Evolutionary conservation across 2,329 filamentous ascomycete genomes (phyloP).

Genomic region (Piedraia hortae): DNA sequence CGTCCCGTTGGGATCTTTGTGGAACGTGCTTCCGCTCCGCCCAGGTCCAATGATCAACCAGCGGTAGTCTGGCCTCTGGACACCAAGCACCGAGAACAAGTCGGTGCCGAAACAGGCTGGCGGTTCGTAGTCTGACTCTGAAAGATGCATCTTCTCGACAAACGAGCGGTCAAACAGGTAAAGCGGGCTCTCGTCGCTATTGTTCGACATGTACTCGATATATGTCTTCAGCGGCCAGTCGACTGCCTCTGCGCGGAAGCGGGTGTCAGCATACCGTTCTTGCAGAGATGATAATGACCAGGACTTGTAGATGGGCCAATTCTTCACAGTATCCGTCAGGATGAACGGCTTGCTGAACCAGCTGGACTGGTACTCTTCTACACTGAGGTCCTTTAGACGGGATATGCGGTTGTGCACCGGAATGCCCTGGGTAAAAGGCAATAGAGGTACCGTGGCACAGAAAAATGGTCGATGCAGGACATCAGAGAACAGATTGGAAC

Average conservation of each 20-base stretch:
- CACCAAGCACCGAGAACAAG: slow-evolving; percentile 50
- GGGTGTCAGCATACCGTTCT: slow-evolving; percentile 32
- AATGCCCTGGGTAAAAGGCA: slow-evolving; percentile 40
- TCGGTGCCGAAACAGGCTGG: slow-evolving; percentile 70
- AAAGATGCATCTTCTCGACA: slow-evolving; percentile 56
- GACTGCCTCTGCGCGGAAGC: slow-evolving; percentile 74
- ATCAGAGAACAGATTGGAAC: slow-evolving; percentile 64
- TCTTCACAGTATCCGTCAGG: slow-evolving; percentile 50
- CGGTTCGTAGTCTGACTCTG: slow-evolving; percentile 41
- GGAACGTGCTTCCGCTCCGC: slow-evolving; percentile 75
- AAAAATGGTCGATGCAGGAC: slow-evolving; percentile 71
- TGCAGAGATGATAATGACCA: slow-evolving; percentile 50
- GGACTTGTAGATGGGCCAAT: slow-evolving; percentile 48
- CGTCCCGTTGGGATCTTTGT: slow-evolving; percentile 49
- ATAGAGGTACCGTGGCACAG: slow-evolving; percentile 48
- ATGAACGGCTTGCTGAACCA: slow-evolving; percentile 74
- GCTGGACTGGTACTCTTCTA: slow-evolving; percentile 41
- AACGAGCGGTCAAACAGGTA: slow-evolving; percentile 82
- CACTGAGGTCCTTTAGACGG: slow-evolving; percentile 38
- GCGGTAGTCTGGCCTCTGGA: slow-evolving; percentile 57
- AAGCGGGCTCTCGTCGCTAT: slow-evolving; percentile 59
- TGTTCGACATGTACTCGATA: slow-evolving; percentile 53
- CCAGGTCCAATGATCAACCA: slow-evolving; percentile 83
- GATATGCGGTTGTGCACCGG: slow-evolving; percentile 45
- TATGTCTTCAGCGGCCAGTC: slow-evolving; percentile 76